These are phyloP conservation scores for peach (Prunus persica) DNA, from an alignment of 306 rosid species.

Conservation along the genomic window Prunus_persica_NCBIv2 NC_034016.1:21938001-21938500, in stretches of 20 bases:
- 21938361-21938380: too few species aligned
- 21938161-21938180: conserved; percentile 72
- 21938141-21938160: conserved; percentile 67
- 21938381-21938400: too few species aligned
- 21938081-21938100: conserved; percentile 77
- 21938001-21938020: conserved; percentile 42
- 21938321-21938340: background rate
- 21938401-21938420: too few species aligned
- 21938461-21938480: too few species aligned
- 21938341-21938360: too few species aligned
- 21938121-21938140: conserved; percentile 72
- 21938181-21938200: conserved; percentile 65
- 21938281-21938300: background rate
- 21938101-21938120: conserved; percentile 70
- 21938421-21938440: too few species aligned
- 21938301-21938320: background rate
- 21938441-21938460: too few species aligned
- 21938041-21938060: conserved; percentile 63
- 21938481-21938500: too few species aligned
- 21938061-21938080: conserved; percentile 73
- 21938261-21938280: background rate
- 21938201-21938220: background rate
- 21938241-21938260: background rate
- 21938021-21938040: conserved; percentile 61
- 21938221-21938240: background rate